Evolutionary conservation across 2,329 filamentous ascomycete genomes (phyloP), one percentile per base, ranked within the genome.

Genomic region (Orbilia javanica): DNA sequence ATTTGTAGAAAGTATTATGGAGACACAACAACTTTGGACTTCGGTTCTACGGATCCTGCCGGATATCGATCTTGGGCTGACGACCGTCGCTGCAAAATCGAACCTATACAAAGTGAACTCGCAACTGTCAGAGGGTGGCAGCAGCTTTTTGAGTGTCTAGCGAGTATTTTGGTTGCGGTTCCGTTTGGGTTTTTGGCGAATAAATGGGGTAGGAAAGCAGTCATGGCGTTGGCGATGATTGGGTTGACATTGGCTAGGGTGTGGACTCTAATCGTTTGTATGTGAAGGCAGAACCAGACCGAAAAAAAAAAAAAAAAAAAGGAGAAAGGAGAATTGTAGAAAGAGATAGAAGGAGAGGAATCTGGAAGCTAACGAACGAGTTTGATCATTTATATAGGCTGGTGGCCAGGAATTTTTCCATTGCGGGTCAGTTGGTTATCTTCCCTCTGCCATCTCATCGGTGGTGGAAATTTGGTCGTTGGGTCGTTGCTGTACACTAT

Each of bases 181-280:
- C 50, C 50, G 25, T 53, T 53, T 53, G 29, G 50, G 25, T 53
- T 53, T 53, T n/a, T 31, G 50, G 50, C 50, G 25, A 53, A 53
- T 13, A 53, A 29, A 25, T 53, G 25, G 29, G 50, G 50, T 10
- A 53, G 50, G 29, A 53, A 53, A 27, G 25, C 22, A 13, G 22
- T 53, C 1, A 18, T 53, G 25, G 22, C 50, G 5, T 11, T 53
- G 20, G 50, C 50, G 22, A 53, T 53, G 29, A 4, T 29, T 31
- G 50, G 50, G 13, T 18, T 53, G 22, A 53, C 50, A 27, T 25
- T 53, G 22, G 50, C 50, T 5, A 29, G 50, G 25, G 50, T 34
- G 22, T 53, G 50, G 50, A 53, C 31, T 29, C 50, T n/a, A 29
- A 25, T 53, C 0, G 50, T 53, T 1, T 53, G 50, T 53, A 53